Conservation (phyloP, 2,329 filamentous ascomycete genomes). For the Diaporthe longicolla region DNA sequence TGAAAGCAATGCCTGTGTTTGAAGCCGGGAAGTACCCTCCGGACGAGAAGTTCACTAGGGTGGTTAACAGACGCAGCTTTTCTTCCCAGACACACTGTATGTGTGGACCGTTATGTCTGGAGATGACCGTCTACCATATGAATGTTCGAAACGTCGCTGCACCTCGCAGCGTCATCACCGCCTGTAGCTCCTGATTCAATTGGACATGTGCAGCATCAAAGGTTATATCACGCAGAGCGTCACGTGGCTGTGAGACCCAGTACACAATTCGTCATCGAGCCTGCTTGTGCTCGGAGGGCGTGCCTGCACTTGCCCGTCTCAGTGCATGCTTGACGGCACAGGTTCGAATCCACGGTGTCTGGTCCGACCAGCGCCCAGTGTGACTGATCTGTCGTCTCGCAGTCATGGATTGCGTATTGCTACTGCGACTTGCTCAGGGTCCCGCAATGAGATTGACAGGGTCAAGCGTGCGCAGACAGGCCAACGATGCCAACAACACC, state of each 20-base stretch:
- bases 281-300: background rate
- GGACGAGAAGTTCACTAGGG: background rate
- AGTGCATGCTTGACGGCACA: background rate
- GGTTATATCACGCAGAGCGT: background rate
- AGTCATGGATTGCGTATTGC: background rate
- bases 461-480: constrained; percentile 16
- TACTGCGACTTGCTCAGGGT: constrained; percentile 11
- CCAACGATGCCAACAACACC: background rate
- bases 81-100: background rate
- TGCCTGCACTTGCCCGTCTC: background rate
- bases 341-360: background rate
- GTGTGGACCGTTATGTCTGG: background rate
- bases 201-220: background rate
- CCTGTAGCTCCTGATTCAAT: constrained; percentile 14
- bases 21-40: background rate
- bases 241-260: constrained; percentile 16
- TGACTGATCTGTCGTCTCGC: constrained; percentile 1
- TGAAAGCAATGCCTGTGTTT: background rate
- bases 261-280: constrained; percentile 2
- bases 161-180: constrained; percentile 7
- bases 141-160: background rate
- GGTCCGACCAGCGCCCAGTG: background rate
- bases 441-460: constrained; percentile 15
- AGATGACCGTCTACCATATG: background rate
- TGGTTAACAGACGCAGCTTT: background rate